A percentile compares a stretch with the other conserved stretches of the same genome.
Conservation (phyloP, 345 rosid genomes). For the Aquilaria yunnanensis region DNA sequence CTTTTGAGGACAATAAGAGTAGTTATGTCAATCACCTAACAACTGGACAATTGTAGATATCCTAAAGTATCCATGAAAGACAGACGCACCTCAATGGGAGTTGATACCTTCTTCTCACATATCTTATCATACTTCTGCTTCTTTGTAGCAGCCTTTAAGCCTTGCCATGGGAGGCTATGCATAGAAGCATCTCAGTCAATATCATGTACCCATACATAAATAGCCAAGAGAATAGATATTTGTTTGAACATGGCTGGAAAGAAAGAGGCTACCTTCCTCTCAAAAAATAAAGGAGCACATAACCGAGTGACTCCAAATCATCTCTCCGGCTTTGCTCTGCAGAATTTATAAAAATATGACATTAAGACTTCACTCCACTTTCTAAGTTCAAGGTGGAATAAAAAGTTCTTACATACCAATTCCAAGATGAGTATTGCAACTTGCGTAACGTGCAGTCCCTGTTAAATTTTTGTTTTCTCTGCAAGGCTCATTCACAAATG, state of each 20-base stretch:
- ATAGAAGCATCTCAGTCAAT: constrained; percentile 15
- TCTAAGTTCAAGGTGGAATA: neutral
- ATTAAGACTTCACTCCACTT: neutral
- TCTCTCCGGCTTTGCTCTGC: constrained; percentile 71
- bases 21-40: neutral
- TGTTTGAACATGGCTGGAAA: constrained; percentile 1
- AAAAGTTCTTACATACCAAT: constrained; percentile 44
- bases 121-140: constrained; percentile 88
- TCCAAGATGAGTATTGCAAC: constrained; percentile 94
- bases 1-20: constrained; percentile 21
- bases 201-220: constrained; percentile 1
- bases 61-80: neutral
- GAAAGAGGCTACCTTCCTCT: constrained; percentile 68
- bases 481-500: constrained; percentile 8
- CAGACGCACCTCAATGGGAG: constrained; percentile 73
- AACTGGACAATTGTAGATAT: neutral
- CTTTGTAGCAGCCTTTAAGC: constrained; percentile 79
- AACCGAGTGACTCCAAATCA: constrained; percentile 65
- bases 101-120: constrained; percentile 80
- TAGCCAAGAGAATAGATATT: neutral
- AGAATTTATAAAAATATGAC: constrained; percentile 5
- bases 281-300: constrained; percentile 56
- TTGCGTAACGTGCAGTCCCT: constrained; percentile 91
- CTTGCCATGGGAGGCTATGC: constrained; percentile 91
- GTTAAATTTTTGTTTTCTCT: constrained; percentile 91